Evolutionary conservation across 352 stramenopile genomes (phyloP).

Genomic region (Paralagenidium karlingii): DNA sequence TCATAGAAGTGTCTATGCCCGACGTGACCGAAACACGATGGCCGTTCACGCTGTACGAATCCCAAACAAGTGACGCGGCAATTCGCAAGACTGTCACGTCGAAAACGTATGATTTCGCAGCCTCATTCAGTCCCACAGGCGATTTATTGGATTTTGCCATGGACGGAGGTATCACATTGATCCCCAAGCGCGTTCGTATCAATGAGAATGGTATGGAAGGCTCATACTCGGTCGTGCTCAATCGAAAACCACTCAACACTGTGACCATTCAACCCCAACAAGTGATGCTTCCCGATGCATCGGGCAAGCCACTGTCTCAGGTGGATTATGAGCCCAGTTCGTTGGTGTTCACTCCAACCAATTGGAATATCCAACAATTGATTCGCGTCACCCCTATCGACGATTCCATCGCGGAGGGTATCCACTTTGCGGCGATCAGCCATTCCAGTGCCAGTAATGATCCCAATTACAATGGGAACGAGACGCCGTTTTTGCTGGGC

Average conservation of each 20-base stretch:
- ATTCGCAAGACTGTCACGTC: conserved; percentile 8
- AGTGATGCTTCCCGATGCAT: conserved; percentile 18
- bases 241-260: conserved; percentile 34
- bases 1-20: conserved; percentile 29
- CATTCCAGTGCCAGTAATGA: conserved; percentile 29
- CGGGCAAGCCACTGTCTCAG: conserved; percentile 18
- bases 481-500: conserved; percentile 49
- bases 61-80: conserved; percentile 33
- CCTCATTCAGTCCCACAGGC: conserved; percentile 30
- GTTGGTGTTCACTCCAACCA: conserved; percentile 28
- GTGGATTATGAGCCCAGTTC: conserved; percentile 11
- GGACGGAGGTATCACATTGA: conserved; percentile 49
- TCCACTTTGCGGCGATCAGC: conserved; percentile 43
- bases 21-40: conserved; percentile 23
- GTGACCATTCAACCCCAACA: conserved; percentile 29
- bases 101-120: conserved; percentile 35
- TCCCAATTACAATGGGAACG: conserved; percentile 30
- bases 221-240: conserved; percentile 56
- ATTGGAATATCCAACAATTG: conserved; percentile 62
- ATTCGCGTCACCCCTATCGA: conserved; percentile 39
- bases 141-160: conserved; percentile 60
- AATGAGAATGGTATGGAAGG: conserved; percentile 28
- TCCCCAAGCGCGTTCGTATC: conserved; percentile 27
- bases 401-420: conserved; percentile 36
- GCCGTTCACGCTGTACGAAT: conserved; percentile 25